Evolutionary conservation across 106 monocot genomes (phyloP).

Genomic region (Alisma plantagoaquatica): DNA sequence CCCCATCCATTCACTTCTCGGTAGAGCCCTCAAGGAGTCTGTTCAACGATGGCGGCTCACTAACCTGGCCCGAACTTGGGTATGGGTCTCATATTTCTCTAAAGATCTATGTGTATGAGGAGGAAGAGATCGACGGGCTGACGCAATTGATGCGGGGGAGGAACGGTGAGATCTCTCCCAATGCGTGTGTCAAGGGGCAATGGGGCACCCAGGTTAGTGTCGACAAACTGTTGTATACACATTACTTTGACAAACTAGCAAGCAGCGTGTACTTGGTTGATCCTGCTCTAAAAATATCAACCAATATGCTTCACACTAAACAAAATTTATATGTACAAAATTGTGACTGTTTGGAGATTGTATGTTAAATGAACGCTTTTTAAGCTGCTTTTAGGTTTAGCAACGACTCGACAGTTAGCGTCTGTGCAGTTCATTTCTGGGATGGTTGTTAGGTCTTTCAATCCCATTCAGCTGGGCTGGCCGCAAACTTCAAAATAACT

Average conservation of each 20-base stretch:
- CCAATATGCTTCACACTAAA: neutral
- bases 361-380: neutral
- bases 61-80: constrained; percentile 40
- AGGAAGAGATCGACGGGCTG: constrained; percentile 78
- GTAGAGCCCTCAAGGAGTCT: neutral
- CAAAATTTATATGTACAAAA: neutral
- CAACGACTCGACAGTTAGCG: too few relatives aligned
- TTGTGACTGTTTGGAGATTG: neutral
- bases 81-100: constrained; percentile 44
- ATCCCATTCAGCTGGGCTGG: too few relatives aligned
- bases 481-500: too few relatives aligned
- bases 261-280: too few relatives aligned
- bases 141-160: constrained; percentile 73
- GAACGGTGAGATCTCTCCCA: constrained; percentile 42
- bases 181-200: constrained; percentile 80
- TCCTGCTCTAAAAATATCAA: neutral
- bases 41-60: neutral
- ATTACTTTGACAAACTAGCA: too few relatives aligned
- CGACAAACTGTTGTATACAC: too few relatives aligned
- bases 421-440: too few relatives aligned
- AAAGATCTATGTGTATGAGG: constrained; percentile 92
- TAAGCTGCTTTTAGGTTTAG: too few relatives aligned
- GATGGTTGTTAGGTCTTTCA: too few relatives aligned
- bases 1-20: constrained; percentile 1
- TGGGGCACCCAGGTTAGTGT: constrained; percentile 85